These are phyloP conservation scores for Laetiporus sulphureus DNA, from an alignment of 1,284 basidiomycete species.

Conservation along the genomic window DNA sequence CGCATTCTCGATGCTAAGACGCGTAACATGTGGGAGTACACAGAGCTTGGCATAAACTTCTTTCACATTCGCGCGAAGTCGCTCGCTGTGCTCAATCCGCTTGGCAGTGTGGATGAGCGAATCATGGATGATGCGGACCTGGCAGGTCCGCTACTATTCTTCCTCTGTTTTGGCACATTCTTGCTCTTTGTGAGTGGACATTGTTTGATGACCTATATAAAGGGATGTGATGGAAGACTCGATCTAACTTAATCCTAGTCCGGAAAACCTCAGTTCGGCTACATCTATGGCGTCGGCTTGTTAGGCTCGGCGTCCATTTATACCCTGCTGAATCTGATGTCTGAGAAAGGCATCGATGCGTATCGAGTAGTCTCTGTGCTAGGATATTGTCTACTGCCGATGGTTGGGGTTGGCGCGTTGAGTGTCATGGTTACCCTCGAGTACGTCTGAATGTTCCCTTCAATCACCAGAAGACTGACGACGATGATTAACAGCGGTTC, in stretches of 20 bases:
- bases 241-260: too few species aligned
- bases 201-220: conserved; percentile 1
- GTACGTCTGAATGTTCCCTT: conserved; percentile 43
- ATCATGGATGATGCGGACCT: conserved; percentile 99
- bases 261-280: conserved; percentile 97
- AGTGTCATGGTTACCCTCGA: conserved; percentile 87
- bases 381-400: conserved; percentile 94
- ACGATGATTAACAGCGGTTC: conserved; percentile 46
- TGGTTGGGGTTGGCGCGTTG: conserved; percentile 92
- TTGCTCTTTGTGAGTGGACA: conserved; percentile 73
- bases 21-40: neutral
- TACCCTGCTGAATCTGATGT: conserved; percentile 96
- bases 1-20: too few species aligned
- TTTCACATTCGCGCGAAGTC: conserved; percentile 93
- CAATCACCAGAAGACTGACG: conserved; percentile 7
- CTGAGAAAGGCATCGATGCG: conserved; percentile 91
- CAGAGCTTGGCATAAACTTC: conserved; percentile 98
- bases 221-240: too few species aligned
- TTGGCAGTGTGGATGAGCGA: conserved; percentile 81
- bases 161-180: conserved; percentile 89
- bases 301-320: conserved; percentile 95
- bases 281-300: conserved; percentile 97
- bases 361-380: conserved; percentile 95
- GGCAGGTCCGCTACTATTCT: conserved; percentile 93
- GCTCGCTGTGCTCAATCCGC: conserved; percentile 91